Evolutionary conservation across 1,284 basidiomycete genomes (phyloP).

Genomic region (Ceratobasidium sp.): DNA sequence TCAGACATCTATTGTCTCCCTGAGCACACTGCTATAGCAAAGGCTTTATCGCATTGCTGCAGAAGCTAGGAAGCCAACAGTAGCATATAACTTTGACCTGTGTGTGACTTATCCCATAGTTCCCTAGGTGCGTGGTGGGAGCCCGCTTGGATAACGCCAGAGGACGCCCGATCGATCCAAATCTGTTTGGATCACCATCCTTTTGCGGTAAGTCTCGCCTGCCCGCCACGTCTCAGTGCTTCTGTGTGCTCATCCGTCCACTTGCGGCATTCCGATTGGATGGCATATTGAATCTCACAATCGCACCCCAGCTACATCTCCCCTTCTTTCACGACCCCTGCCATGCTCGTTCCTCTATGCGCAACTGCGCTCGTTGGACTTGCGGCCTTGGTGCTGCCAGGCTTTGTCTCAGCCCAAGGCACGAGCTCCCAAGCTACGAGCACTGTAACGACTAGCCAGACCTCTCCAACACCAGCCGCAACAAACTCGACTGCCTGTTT

Average conservation of each 20-base stretch:
- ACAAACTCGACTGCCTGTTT: constrained; percentile 5
- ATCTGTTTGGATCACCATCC: background rate
- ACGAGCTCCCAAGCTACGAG: background rate
- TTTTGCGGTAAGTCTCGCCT: constrained; percentile 11
- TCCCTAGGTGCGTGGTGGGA: background rate
- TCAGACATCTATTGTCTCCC: too few relatives aligned
- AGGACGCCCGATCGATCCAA: background rate
- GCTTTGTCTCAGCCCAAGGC: constrained; percentile 7
- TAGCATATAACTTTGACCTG: background rate
- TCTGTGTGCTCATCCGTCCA: constrained; percentile 21
- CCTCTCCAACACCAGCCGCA: background rate
- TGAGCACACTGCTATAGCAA: too few relatives aligned
- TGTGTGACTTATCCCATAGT: background rate
- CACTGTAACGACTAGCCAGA: constrained; percentile 4
- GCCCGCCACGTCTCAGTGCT: background rate
- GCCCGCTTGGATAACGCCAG: background rate
- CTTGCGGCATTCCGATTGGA: constrained; percentile 15
- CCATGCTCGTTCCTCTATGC: constrained; percentile 10
- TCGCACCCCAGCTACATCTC: constrained; percentile 6
- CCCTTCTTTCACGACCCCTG: constrained; percentile 12
- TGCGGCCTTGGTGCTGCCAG: constrained; percentile 9
- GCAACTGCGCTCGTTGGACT: constrained; percentile 5
- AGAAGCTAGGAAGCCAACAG: too few relatives aligned
- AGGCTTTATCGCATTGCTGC: too few relatives aligned
- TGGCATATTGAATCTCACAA: constrained; percentile 2